phyloP scores from a whole-genome alignment of 805 yeast species.

The Blastobotrys muscicola region DNA sequence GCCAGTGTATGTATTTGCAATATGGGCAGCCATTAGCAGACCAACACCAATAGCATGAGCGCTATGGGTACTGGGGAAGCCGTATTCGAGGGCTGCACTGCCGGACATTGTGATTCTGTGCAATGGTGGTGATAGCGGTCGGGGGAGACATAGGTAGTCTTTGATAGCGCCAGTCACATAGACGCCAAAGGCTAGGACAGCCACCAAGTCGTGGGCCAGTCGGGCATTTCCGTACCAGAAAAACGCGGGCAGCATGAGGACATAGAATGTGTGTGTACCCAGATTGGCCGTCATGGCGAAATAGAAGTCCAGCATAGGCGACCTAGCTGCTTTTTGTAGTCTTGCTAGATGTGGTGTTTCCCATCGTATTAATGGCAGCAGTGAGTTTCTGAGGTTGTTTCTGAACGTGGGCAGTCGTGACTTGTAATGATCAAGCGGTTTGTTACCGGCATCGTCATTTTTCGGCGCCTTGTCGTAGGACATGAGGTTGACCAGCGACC shows the following conservation, averaged over 20 bases:
- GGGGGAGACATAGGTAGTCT: constrained; percentile 80
- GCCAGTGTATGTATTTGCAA: constrained; percentile 1
- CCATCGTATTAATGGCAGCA: constrained; percentile 47
- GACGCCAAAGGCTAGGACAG: constrained; percentile 55
- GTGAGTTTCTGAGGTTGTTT: constrained; percentile 35
- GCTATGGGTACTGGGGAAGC: constrained; percentile 90
- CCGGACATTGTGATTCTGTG: constrained; percentile 82
- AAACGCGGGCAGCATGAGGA: constrained; percentile 75
- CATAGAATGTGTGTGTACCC: constrained; percentile 92
- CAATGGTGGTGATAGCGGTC: constrained; percentile 88
- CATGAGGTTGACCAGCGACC: constrained; percentile 15
- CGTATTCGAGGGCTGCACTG: constrained; percentile 89
- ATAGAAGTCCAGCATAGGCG: constrained; percentile 51
- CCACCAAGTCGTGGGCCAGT: constrained; percentile 50
- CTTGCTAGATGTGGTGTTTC: constrained; percentile 55
- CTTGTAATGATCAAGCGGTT: constrained; percentile 56
- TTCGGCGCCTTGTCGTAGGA: constrained; percentile 19
- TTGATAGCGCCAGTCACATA: constrained; percentile 60
- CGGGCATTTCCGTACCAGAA: constrained; percentile 65
- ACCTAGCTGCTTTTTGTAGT: constrained; percentile 45
- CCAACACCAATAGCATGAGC: constrained; percentile 88
- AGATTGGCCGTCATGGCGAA: constrained; percentile 83
- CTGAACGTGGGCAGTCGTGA: constrained; percentile 42
- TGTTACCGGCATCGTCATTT: constrained; percentile 63
- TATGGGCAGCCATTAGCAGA: constrained; percentile 31